Conservation (phyloP, 768 basidiomycete genomes). For the Dictyophora rubrovolvata region DNA sequence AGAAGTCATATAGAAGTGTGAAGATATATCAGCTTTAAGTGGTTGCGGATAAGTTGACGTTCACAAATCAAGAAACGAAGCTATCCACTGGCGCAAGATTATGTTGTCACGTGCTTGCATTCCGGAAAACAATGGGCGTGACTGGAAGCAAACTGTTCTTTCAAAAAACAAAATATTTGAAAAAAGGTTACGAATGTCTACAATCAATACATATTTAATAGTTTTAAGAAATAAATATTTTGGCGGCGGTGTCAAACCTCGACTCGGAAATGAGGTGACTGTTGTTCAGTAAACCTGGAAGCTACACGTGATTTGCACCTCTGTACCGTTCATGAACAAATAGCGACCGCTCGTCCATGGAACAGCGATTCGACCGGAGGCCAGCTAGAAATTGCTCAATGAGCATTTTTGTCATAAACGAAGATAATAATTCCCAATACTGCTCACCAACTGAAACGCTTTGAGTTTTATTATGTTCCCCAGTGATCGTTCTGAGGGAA, state of each 20-base stretch:
- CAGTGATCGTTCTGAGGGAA: too few species aligned
- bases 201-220: background rate
- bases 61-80: too few species aligned
- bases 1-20: constrained; percentile 44
- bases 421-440: background rate
- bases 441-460: background rate
- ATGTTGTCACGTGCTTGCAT: background rate
- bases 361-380: background rate
- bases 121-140: background rate
- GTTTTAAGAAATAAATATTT: background rate
- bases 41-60: too few species aligned
- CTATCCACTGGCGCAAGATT: too few species aligned
- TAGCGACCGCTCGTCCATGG: background rate
- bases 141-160: background rate
- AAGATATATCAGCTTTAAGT: background rate
- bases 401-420: background rate
- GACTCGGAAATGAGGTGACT: background rate
- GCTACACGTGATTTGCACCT: background rate
- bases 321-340: background rate
- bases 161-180: background rate
- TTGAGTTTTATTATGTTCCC: too few species aligned
- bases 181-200: background rate
- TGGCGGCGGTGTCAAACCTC: background rate
- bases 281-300: too few species aligned
- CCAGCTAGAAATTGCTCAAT: background rate